A percentile compares a stretch with the other conserved stretches of the same genome.
Conservation (phyloP, 768 basidiomycete species). For the Agaricus sinodeliciosus region DNA sequence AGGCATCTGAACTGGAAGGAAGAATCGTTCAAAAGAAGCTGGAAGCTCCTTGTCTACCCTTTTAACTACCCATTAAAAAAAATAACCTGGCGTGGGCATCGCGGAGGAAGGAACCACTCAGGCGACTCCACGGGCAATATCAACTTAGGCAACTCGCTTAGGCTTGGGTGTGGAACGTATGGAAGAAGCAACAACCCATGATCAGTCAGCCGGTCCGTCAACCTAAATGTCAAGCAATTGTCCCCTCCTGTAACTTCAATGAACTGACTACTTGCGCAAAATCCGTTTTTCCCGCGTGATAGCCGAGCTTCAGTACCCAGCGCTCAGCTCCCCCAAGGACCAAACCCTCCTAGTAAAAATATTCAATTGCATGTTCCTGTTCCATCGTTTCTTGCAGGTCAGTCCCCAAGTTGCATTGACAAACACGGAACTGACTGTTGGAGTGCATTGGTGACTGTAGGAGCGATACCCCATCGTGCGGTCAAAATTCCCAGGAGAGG, state of each 20-base stretch:
- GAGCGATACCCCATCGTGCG: constrained; percentile 36
- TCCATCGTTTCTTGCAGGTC: not conserved
- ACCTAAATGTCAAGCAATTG: too few species aligned
- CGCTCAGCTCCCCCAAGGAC: not conserved
- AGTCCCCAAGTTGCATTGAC: not conserved
- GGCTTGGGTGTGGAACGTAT: too few species aligned
- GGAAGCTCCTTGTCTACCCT: not conserved
- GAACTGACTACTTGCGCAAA: too few species aligned
- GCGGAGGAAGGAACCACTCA: not conserved
- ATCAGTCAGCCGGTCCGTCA: too few species aligned
- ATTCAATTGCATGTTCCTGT: not conserved
- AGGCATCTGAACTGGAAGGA: constrained; percentile 16
- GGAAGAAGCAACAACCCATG: too few species aligned
- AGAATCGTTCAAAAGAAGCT: not conserved
- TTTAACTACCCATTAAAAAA: not conserved
- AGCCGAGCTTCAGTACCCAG: not conserved
- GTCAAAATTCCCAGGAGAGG: constrained; percentile 40
- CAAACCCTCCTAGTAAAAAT: not conserved
- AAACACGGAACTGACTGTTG: not conserved
- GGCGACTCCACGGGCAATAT: too few species aligned
- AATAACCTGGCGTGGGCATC: not conserved
- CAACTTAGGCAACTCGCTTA: too few species aligned
- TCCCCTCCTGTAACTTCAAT: too few species aligned
- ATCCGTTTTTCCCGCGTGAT: not conserved
- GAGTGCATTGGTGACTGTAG: constrained; percentile 12